Percentiles rank a stretch among this genome's conserved stretches.
These are phyloP conservation scores for Kwoniella sp. DNA, from an alignment of 768 basidiomycete genomes.

Conservation along the genomic window DNA sequence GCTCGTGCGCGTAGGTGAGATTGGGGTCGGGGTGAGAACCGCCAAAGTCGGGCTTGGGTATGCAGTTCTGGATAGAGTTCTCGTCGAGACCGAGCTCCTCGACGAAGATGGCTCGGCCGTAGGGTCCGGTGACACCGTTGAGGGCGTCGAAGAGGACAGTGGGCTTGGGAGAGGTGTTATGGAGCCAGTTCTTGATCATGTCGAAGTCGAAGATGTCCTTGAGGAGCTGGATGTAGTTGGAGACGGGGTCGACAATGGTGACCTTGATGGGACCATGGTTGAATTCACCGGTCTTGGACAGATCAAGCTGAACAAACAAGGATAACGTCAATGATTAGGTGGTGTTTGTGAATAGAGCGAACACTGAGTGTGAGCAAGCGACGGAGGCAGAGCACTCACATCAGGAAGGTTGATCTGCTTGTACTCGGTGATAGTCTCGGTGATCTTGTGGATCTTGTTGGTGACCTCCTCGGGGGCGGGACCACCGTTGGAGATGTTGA, in stretches of 20 bases:
- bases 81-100: constrained; percentile 77
- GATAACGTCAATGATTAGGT: neutral
- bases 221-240: constrained; percentile 81
- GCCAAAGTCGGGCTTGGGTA: constrained; percentile 91
- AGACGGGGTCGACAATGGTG: constrained; percentile 89
- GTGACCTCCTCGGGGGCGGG: constrained; percentile 96
- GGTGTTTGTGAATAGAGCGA: neutral
- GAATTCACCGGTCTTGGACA: constrained; percentile 77
- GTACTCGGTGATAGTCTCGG: constrained; percentile 82
- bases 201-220: constrained; percentile 91
- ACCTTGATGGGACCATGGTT: constrained; percentile 81
- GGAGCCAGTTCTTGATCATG: constrained; percentile 87
- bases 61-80: constrained; percentile 83
- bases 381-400: constrained; percentile 60
- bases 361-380: neutral
- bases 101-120: constrained; percentile 84
- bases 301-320: constrained; percentile 66
- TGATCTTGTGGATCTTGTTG: constrained; percentile 89
- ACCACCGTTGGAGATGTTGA: constrained; percentile 96
- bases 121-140: constrained; percentile 95
- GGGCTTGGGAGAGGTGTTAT: constrained; percentile 61
- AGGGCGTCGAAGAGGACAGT: constrained; percentile 93
- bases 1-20: constrained; percentile 90
- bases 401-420: constrained; percentile 76
- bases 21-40: constrained; percentile 99